Evolutionary conservation across 2,329 filamentous ascomycete species (phyloP).

Genomic region (Sclerotinia nivalis): DNA sequence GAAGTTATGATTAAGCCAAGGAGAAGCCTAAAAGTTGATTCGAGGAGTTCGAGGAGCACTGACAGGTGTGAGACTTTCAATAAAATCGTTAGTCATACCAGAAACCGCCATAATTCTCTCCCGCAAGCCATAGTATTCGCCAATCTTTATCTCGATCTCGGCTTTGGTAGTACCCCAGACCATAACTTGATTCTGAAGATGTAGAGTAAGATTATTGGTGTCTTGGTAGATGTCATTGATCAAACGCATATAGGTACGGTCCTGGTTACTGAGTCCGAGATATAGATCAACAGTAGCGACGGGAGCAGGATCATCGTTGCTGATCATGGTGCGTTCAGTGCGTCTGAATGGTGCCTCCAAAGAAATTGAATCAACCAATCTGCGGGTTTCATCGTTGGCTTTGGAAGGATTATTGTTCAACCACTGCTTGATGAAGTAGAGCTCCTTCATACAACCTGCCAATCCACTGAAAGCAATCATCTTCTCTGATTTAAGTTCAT

Average conservation of each 20-base stretch:
- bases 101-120: constrained; percentile 10
- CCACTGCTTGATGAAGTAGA: constrained; percentile 12
- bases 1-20: neutral
- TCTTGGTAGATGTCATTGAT: constrained; percentile 15
- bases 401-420: neutral
- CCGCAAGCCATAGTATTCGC: constrained; percentile 11
- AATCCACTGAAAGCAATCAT: constrained; percentile 16
- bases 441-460: constrained; percentile 12
- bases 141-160: constrained; percentile 7
- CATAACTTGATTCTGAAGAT: constrained; percentile 14
- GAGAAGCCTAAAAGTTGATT: neutral
- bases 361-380: neutral
- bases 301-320: neutral
- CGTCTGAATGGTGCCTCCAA: constrained; percentile 14
- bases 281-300: neutral
- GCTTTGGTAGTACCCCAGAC: constrained; percentile 6
- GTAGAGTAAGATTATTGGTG: constrained; percentile 13
- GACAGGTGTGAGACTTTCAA: neutral
- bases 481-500: constrained; percentile 4
- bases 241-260: constrained; percentile 14
- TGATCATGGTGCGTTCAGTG: constrained; percentile 5
- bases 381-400: neutral
- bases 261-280: constrained; percentile 6
- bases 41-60: constrained; percentile 10
- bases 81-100: constrained; percentile 15